phyloP scores from a whole-genome alignment of 2,329 filamentous ascomycete genomes.

The Aspergillus tanneri region DNA sequence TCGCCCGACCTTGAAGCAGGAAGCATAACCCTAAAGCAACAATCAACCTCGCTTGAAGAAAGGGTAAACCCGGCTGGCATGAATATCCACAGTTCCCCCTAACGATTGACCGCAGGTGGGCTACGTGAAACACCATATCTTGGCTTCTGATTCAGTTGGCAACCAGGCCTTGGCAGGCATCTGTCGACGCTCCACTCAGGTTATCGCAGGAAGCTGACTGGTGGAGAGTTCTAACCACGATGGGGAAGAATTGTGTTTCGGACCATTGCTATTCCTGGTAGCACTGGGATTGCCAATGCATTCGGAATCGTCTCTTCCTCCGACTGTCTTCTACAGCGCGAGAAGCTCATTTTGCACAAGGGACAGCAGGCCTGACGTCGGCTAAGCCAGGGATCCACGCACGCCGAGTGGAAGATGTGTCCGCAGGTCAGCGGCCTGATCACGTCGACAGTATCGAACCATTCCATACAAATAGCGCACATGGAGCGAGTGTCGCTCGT shows the following conservation, averaged over 20 bases:
- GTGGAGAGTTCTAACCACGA: neutral
- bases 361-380: conserved; percentile 92
- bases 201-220: neutral
- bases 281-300: neutral
- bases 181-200: neutral
- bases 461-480: conserved; percentile 96
- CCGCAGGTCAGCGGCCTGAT: conserved; percentile 89
- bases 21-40: neutral
- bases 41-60: neutral
- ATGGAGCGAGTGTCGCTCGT: conserved; percentile 7
- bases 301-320: neutral
- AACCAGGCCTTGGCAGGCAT: neutral
- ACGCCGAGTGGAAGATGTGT: conserved; percentile 95
- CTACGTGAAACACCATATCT: neutral
- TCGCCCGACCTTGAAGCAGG: conserved; percentile 4
- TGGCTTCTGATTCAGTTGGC: neutral
- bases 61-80: neutral
- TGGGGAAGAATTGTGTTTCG: neutral
- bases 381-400: conserved; percentile 94
- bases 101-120: neutral
- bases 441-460: conserved; percentile 86
- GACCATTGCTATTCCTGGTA: neutral
- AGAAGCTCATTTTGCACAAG: conserved; percentile 67
- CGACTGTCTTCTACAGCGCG: neutral
- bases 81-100: neutral